These are phyloP conservation scores for Speleostelium caveatum DNA, from an alignment of 78 protist genomes.

Conservation along the genomic window DNA sequence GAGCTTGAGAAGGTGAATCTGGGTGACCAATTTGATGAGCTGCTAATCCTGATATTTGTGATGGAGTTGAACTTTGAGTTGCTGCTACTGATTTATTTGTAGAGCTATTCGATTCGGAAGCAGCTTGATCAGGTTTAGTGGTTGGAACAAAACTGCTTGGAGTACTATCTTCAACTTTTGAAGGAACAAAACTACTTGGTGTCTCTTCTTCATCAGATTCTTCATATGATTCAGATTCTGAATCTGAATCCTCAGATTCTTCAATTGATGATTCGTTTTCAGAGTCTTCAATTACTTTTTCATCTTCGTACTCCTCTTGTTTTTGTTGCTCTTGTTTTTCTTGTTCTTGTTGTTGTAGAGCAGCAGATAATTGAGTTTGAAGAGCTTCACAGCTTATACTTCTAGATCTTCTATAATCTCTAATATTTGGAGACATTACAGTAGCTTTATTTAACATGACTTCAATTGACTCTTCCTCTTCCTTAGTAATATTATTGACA, in stretches of 20 bases:
- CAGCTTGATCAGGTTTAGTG: neutral
- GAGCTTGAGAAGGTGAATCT: neutral
- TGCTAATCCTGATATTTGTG: neutral
- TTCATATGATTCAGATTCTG: neutral
- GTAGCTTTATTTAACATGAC: neutral
- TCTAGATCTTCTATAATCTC: constrained; percentile 44
- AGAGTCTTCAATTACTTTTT: neutral
- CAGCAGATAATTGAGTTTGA: neutral
- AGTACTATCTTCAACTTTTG: no score
- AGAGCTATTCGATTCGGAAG: neutral
- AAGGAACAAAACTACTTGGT: neutral
- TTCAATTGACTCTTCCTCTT: constrained; percentile 2
- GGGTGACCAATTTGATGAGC: neutral
- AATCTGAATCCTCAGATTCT: neutral
- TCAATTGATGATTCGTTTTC: neutral
- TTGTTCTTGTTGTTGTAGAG: neutral
- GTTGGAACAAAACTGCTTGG: neutral
- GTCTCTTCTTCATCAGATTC: constrained; percentile 5
- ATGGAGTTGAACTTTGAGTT: neutral
- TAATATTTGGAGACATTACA: neutral
- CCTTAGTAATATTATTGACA: no score
- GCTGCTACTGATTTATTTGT: neutral
- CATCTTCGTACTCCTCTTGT: neutral
- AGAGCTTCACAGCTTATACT: constrained; percentile 22
- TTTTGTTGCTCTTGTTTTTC: neutral